These are phyloP conservation scores for Carex sylvatica DNA, from an alignment of 202 grass and related monocot species.

Conservation along the genomic window DNA sequence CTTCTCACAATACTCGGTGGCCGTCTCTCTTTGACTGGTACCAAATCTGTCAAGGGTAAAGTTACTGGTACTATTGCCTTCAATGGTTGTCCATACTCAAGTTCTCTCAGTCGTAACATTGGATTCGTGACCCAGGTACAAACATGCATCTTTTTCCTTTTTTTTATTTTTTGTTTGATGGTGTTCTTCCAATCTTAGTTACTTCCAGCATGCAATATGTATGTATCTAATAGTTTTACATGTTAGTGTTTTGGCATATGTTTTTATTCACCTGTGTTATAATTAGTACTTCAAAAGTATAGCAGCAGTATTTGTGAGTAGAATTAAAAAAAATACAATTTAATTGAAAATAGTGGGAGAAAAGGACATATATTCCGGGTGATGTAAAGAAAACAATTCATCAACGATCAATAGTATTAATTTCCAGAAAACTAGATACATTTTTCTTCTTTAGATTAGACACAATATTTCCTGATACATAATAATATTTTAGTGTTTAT, in stretches of 20 bases:
- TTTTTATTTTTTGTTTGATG: background rate
- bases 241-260: background rate
- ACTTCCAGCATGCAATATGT: background rate
- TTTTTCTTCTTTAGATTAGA: background rate
- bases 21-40: background rate
- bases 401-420: background rate
- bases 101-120: slow-evolving; percentile 34
- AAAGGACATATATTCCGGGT: background rate
- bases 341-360: background rate
- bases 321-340: background rate
- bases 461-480: background rate
- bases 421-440: background rate
- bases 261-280: background rate
- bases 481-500: background rate
- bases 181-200: background rate
- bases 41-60: background rate
- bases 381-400: background rate
- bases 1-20: slow-evolving; percentile 39
- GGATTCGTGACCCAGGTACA: slow-evolving; percentile 44
- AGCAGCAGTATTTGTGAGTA: background rate
- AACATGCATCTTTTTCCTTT: background rate
- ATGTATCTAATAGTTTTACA: background rate
- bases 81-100: slow-evolving; percentile 36
- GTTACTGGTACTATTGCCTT: slow-evolving; percentile 34
- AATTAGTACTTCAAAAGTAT: background rate